Evolutionary conservation across 1,139 yeast genomes (phyloP).

Genomic region (Sugiyamaella neomexicana): DNA sequence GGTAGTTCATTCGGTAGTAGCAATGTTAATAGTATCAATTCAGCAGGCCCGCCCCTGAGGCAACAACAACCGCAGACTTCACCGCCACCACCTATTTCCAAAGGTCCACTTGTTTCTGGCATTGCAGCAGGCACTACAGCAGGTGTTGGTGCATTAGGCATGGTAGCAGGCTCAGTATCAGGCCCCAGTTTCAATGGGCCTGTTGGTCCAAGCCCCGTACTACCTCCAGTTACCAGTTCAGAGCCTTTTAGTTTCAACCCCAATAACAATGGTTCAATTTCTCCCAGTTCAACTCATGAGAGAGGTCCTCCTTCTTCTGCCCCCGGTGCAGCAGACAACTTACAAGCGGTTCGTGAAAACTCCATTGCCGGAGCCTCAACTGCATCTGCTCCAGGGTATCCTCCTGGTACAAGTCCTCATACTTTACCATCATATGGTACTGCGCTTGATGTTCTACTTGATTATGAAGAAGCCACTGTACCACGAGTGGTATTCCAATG

Average conservation of each 20-base stretch:
- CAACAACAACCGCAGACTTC: conserved; percentile 9
- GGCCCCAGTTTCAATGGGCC: not conserved
- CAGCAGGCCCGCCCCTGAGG: conserved; percentile 10
- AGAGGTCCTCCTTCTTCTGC: not conserved
- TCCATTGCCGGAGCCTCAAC: not conserved
- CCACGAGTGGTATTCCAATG: conserved; percentile 91
- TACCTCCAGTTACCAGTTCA: conserved; percentile 14
- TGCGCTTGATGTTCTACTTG: conserved; percentile 71
- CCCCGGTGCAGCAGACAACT: not conserved
- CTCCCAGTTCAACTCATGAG: conserved; percentile 7
- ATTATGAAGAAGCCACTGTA: conserved; percentile 84
- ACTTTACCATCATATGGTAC: conserved; percentile 65
- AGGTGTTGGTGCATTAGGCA: conserved; percentile 1
- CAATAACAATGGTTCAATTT: conserved; percentile 3
- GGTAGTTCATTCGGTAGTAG: not conserved
- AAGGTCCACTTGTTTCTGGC: not conserved
- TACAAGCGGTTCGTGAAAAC: no score
- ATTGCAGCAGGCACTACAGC: conserved; percentile 1
- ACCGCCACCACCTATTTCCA: conserved; percentile 14
- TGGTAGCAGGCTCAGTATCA: not conserved
- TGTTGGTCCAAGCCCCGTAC: conserved; percentile 7
- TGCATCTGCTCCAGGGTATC: conserved; percentile 15
- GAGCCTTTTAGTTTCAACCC: conserved; percentile 10
- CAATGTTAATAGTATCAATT: no score
- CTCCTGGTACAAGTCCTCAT: conserved; percentile 32